These are phyloP conservation scores for Didymella keratinophila DNA, from an alignment of 2,329 filamentous ascomycete species.

Conservation along the genomic window DNA sequence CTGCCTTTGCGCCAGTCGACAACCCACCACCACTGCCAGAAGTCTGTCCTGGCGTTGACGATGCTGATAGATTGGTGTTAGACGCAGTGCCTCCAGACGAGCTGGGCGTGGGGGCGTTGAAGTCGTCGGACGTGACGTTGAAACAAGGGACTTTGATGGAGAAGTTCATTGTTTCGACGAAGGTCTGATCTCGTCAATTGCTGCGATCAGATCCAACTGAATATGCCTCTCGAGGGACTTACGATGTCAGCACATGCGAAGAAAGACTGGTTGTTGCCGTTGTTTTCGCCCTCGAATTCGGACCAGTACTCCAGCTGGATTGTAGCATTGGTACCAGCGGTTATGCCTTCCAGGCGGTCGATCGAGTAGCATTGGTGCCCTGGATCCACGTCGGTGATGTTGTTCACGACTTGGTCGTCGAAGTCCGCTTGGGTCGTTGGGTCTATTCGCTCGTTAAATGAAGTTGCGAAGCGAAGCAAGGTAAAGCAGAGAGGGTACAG, in stretches of 20 bases:
- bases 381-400: constrained; percentile 52
- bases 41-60: constrained; percentile 24
- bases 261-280: constrained; percentile 52
- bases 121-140: constrained; percentile 54
- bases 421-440: constrained; percentile 54
- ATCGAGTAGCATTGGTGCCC: constrained; percentile 58
- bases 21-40: constrained; percentile 34
- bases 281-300: constrained; percentile 52
- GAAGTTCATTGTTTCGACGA: constrained; percentile 53
- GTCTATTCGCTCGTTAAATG: constrained; percentile 27
- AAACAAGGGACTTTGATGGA: constrained; percentile 56
- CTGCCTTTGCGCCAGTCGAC: constrained; percentile 54
- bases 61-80: constrained; percentile 32
- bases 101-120: constrained; percentile 36
- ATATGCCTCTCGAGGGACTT: constrained; percentile 3
- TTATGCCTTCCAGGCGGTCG: constrained; percentile 43
- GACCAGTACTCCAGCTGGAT: constrained; percentile 56
- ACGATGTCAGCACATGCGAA: constrained; percentile 59
- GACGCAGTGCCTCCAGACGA: constrained; percentile 27
- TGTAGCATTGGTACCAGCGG: constrained; percentile 55
- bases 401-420: constrained; percentile 41
- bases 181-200: constrained; percentile 35
- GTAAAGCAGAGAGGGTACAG: too few species aligned
- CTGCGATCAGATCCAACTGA: neutral
- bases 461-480: neutral